Evolutionary conservation across 2,329 filamentous ascomycete species (phyloP).

Genomic region (Seiridium unicorne): DNA sequence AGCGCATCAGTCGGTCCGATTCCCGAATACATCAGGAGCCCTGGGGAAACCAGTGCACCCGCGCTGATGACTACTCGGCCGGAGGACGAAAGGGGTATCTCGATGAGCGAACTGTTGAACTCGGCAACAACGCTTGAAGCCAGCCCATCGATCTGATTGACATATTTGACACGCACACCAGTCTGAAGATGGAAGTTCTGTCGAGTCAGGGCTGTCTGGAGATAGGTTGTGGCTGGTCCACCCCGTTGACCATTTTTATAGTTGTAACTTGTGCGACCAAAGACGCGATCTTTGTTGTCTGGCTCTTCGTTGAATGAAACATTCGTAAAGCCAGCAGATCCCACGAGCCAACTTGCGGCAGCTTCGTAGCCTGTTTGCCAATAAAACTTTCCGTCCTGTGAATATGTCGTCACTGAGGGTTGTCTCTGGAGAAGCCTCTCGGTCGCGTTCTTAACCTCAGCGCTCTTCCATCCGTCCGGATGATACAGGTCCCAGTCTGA

Average conservation of each 20-base stretch:
- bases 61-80: conserved; percentile 33
- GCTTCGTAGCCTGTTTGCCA: conserved; percentile 45
- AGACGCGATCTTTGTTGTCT: conserved; percentile 44
- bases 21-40: conserved; percentile 36
- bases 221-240: conserved; percentile 47
- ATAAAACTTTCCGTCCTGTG: conserved; percentile 42
- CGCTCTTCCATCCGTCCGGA: conserved; percentile 48
- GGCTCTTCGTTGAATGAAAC: conserved; percentile 44
- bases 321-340: conserved; percentile 43
- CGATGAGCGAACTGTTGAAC: conserved; percentile 27
- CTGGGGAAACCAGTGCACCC: conserved; percentile 31
- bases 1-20: conserved; percentile 29
- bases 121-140: conserved; percentile 41
- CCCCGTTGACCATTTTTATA: conserved; percentile 49
- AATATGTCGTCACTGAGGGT: conserved; percentile 41
- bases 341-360: conserved; percentile 48
- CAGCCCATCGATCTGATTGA: conserved; percentile 35
- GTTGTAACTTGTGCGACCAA: conserved; percentile 46
- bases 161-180: conserved; percentile 39
- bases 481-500: conserved; percentile 51
- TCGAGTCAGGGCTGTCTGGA: conserved; percentile 41
- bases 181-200: conserved; percentile 43
- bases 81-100: conserved; percentile 23
- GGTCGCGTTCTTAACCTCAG: conserved; percentile 45
- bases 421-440: conserved; percentile 41